Percentiles rank a stretch among this genome's conserved stretches.
Conservation (phyloP, 257 asterid species). For the Solanum pimpinellifolium region DNA sequence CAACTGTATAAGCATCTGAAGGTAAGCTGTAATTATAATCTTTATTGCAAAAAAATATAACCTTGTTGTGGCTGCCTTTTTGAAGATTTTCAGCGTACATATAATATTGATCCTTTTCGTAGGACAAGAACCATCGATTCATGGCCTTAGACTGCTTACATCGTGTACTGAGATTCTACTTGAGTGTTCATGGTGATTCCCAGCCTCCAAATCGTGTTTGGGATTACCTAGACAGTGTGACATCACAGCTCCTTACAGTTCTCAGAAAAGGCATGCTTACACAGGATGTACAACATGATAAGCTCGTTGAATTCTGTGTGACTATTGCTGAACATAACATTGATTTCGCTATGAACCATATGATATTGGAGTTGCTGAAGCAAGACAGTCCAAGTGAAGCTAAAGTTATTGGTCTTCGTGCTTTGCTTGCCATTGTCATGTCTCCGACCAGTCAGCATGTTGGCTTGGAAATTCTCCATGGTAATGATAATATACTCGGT, state of each 20-base stretch:
- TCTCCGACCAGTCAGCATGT: constrained; percentile 90
- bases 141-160: constrained; percentile 98
- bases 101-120: constrained; percentile 17
- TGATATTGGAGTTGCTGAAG: constrained; percentile 85
- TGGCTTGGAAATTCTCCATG: constrained; percentile 96
- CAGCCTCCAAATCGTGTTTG: constrained; percentile 94
- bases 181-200: constrained; percentile 88
- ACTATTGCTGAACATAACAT: constrained; percentile 98
- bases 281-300: constrained; percentile 97
- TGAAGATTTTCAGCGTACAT: not conserved
- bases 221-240: constrained; percentile 98
- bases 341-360: constrained; percentile 96
- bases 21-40: constrained; percentile 21
- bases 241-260: constrained; percentile 88
- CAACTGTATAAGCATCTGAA: constrained; percentile 91
- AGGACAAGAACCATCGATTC: constrained; percentile 98
- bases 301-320: constrained; percentile 93
- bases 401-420: constrained; percentile 96
- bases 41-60: not conserved
- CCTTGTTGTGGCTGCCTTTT: not conserved
- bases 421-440: constrained; percentile 97
- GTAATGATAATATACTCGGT: constrained; percentile 31
- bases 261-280: constrained; percentile 93
- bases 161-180: constrained; percentile 87
- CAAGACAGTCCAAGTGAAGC: constrained; percentile 98